Percentiles rank a stretch among this genome's conserved stretches.
phyloP scores from a whole-genome alignment of 2,329 filamentous ascomycete genomes.

The Colletotrichum sp. region DNA sequence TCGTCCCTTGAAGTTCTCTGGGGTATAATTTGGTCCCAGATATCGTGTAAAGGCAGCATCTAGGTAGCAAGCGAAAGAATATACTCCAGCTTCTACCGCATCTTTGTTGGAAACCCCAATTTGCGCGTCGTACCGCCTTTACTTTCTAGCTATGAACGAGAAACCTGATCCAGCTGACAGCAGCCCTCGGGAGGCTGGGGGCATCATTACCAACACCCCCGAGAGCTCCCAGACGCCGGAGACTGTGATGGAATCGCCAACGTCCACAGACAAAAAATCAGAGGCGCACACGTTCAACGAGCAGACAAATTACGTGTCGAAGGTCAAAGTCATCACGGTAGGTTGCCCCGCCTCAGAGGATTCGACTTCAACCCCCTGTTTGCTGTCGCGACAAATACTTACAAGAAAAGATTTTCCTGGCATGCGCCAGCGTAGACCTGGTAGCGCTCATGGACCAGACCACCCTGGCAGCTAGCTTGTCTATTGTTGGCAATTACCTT shows the following conservation, averaged over 20 bases:
- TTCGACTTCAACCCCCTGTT: not conserved
- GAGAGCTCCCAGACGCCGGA: conserved; percentile 7
- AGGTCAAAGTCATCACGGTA: conserved; percentile 56
- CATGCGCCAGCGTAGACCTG: conserved; percentile 60
- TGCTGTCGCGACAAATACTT: not conserved
- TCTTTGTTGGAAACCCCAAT: not conserved
- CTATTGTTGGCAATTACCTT: conserved; percentile 55
- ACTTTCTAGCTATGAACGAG: not conserved
- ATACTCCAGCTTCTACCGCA: not conserved
- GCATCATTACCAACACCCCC: not conserved
- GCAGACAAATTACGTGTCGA: conserved; percentile 61
- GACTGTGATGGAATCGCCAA: not conserved
- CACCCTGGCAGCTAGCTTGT: conserved; percentile 58
- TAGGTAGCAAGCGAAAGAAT: not conserved
- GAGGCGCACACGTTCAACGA: conserved; percentile 50
- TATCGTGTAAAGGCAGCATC: not conserved
- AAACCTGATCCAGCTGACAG: not conserved
- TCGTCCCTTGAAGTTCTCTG: not conserved
- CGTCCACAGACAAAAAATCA: conserved; percentile 22
- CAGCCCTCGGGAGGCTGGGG: not conserved
- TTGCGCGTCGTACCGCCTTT: not conserved
- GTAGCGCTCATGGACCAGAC: conserved; percentile 64
- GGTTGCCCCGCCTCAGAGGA: not conserved
- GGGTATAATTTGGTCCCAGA: not conserved
- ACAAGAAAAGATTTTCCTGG: conserved; percentile 56